phyloP scores from a whole-genome alignment of 768 basidiomycete species.

The Tricholoma flavovirens region DNA sequence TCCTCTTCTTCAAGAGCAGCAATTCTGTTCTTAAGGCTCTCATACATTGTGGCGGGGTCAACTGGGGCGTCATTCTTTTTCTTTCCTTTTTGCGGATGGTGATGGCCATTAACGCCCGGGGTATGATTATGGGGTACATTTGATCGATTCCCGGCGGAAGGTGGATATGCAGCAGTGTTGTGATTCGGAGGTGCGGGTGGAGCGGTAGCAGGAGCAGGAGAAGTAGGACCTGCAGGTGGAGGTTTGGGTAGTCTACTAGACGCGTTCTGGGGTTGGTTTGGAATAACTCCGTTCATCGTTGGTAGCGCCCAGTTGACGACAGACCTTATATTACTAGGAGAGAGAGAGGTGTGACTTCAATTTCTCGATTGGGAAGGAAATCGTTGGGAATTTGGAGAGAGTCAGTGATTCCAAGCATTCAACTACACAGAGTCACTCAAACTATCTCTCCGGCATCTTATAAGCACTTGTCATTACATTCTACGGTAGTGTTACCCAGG shows the following conservation, averaged over 20 bases:
- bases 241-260: slow-evolving; percentile 42
- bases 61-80: slow-evolving; percentile 67
- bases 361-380: background rate
- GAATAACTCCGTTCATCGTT: slow-evolving; percentile 45
- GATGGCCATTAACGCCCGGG: slow-evolving; percentile 38
- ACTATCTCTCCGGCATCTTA: background rate
- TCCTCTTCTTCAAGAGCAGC: slow-evolving; percentile 87
- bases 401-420: background rate
- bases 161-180: slow-evolving; percentile 26
- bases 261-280: slow-evolving; percentile 29
- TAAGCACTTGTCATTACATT: background rate
- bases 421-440: background rate
- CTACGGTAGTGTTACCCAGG: background rate
- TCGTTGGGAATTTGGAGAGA: background rate
- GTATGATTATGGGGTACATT: slow-evolving; percentile 27
- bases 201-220: slow-evolving; percentile 53
- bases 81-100: slow-evolving; percentile 53
- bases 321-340: background rate
- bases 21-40: slow-evolving; percentile 82
- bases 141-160: slow-evolving; percentile 19
- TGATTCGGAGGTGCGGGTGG: slow-evolving; percentile 52
- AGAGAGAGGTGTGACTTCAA: slow-evolving; percentile 6
- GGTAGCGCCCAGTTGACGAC: slow-evolving; percentile 6
- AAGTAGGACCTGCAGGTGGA: slow-evolving; percentile 52
- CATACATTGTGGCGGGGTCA: slow-evolving; percentile 84